Conservation (phyloP, 768 basidiomycete species). For the Tricholomella constricta region DNA sequence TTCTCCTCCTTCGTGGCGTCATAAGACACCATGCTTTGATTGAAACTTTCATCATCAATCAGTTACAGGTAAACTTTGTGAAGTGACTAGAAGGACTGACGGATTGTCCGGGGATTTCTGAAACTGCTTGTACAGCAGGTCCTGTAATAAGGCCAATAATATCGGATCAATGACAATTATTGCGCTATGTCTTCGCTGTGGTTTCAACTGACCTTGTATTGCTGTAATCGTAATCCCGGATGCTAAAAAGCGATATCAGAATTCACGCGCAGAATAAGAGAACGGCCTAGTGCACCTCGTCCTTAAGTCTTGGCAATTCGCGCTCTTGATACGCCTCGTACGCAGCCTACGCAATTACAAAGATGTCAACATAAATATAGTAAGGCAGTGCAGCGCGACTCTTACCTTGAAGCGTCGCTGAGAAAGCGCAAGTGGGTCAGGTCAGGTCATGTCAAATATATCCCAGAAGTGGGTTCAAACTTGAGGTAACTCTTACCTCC, state of each 20-base stretch:
- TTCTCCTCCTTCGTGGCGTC: slow-evolving; percentile 90
- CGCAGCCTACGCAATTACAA: slow-evolving; percentile 55
- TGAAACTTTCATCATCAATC: slow-evolving; percentile 57
- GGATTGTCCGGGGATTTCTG: slow-evolving; percentile 96
- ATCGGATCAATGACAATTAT: slow-evolving; percentile 7
- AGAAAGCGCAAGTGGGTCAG: slow-evolving; percentile 11
- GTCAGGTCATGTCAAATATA: neutral
- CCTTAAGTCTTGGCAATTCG: slow-evolving; percentile 75
- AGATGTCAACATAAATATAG: slow-evolving; percentile 9
- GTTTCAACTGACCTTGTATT: slow-evolving; percentile 64
- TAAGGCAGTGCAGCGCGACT: neutral
- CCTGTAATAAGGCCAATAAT: slow-evolving; percentile 42
- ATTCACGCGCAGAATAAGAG: neutral
- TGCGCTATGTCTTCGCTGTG: neutral
- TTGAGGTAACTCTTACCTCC: slow-evolving; percentile 57
- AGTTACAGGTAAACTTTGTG: neutral
- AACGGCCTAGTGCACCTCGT: slow-evolving; percentile 54
- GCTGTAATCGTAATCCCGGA: slow-evolving; percentile 87
- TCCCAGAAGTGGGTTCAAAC: neutral
- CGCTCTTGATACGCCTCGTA: slow-evolving; percentile 88
- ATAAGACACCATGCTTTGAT: slow-evolving; percentile 76
- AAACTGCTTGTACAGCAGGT: slow-evolving; percentile 91
- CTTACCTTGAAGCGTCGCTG: slow-evolving; percentile 88
- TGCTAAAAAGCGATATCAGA: slow-evolving; percentile 47
- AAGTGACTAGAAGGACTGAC: slow-evolving; percentile 44